Evolutionary conservation across 495 filamentous ascomycete species (phyloP), one percentile per base, ranked within the genome.

Genomic region (Hypomontagnella monticulosa): DNA sequence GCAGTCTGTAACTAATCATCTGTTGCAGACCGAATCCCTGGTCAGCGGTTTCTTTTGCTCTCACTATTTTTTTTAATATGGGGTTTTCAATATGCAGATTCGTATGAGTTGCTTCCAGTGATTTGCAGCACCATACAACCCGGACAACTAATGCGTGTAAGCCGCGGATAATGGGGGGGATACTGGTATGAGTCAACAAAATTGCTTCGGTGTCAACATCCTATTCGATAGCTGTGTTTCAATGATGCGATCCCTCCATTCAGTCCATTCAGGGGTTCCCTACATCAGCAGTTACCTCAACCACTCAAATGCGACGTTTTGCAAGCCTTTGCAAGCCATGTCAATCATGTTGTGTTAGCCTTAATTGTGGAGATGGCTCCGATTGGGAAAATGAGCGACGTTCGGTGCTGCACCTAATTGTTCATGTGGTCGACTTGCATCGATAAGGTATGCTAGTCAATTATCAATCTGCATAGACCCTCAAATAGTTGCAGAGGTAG

Each of bases 151-250:
- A 46, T 60, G 43, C 27, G n/a, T 32, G 56, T 50, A 57, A 43
- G 27, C 19, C 46, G 43, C 56, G 56, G 63, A 66, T 43, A 63
- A 14, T 27, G 23, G 3, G 34, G 43, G 50, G 56, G 63, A 66
- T 43, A 63, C 11, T 27, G 23, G 3, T 20, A 68, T 68, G 65
- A 68, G 48, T 68, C 65, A 68, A 63, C n/a, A 46, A 49, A 23
- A 52, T 11, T 67, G 65, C 59, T 68, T 61, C 49, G 54, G 65
- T 68, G 65, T 68, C 65, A 68, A 63, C 47, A 32, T 49, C 32
- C 34, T 49, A 68, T 68, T 68, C 55, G 64, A 58, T 41, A 38
- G 46, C 42, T 14, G 34, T 20, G 20, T 37, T 52, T 19, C 12
- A 38, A 52, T 56, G 40, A 57, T 53, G 37, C 34, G 64, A 66